Base-by-base conservation (phyloP, 805 yeast genomes). In the Cyberlindnera mycetangii region DNA sequence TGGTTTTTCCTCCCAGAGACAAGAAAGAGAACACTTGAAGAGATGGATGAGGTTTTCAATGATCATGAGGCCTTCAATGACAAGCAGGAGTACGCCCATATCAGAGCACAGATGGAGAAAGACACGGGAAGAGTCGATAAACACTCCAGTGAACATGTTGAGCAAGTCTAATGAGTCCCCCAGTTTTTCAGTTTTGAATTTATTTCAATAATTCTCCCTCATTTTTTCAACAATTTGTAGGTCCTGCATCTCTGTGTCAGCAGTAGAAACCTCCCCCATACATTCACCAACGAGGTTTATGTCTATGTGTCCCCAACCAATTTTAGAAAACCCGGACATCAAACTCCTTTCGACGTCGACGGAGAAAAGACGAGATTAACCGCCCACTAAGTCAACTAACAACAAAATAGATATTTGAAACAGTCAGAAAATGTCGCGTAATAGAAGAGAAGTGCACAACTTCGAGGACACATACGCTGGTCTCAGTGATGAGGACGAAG, bases 401-500 rank as follows among this genome's bases (percentile, higher is more conserved):
- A 33, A 33, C 14, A 33, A 18, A 16, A 5, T 3, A 8, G 20
- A 17, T 4, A 17, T 21, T 4, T 8, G 17, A n/a, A 30, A 4
- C 18, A 18, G 22, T 3, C 10, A 25, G 37, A 15, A 19, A 15
- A 53, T 53, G 57, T 49, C 55, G 9, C 45, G 42, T 37, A 33
- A 43, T 33, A 43, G 48, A 38, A 42, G 32, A 32, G 58, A 56
- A 55, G 69, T 76, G 9, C 72, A 78, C 61, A 89, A 86, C 60
- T 89, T 88, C 60, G 95, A 89, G 56, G 95, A 89, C 27, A 81
- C 92, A 16, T 86, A 85, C 63, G 86, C 81, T 44, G 90, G 92
- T 2, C 72, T 83, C 44, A 49, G 54, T 16, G 95, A 88, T 27
- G 86, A 80, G 45, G 83, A 77, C 25, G 90, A 84, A 38, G 96